phyloP scores from a whole-genome alignment of 169 alveolate species.

The Toxoplasma gondii region DNA sequence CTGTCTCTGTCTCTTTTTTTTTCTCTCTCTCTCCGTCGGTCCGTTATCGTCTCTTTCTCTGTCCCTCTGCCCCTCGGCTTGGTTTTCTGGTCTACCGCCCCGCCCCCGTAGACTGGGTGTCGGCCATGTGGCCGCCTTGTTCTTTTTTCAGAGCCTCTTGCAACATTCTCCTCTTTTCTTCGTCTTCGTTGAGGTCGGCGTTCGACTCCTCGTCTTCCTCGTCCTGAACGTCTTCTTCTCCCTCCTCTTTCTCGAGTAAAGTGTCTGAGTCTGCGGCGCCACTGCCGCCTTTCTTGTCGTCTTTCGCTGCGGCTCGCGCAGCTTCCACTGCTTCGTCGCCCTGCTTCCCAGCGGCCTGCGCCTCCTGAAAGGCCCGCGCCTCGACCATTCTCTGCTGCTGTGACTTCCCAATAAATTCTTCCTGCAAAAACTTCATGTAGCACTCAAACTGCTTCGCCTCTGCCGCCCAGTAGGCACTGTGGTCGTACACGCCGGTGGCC shows the following conservation, averaged over 20 bases:
- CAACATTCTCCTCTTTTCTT: constrained; percentile 28
- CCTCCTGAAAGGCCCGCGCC: constrained; percentile 25
- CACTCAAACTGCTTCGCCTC: constrained; percentile 61
- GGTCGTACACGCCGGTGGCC: constrained; percentile 51
- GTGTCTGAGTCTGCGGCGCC: neutral
- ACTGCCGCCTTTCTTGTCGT: neutral
- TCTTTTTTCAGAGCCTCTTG: constrained; percentile 37
- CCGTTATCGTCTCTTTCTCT: neutral
- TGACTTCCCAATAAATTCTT: constrained; percentile 45
- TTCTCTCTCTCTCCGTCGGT: neutral
- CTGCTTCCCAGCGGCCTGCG: constrained; percentile 23
- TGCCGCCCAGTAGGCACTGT: constrained; percentile 56
- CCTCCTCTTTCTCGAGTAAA: neutral
- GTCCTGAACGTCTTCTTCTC: constrained; percentile 37
- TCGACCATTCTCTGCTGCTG: constrained; percentile 44
- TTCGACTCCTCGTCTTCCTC: constrained; percentile 34
- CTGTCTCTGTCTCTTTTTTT: neutral
- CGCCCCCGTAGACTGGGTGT: neutral
- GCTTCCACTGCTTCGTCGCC: constrained; percentile 37
- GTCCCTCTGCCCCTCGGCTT: neutral
- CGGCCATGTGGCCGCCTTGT: neutral
- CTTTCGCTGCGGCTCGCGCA: neutral
- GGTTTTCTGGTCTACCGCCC: neutral
- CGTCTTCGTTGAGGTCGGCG: constrained; percentile 49
- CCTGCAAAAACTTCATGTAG: constrained; percentile 64